phyloP scores from a whole-genome alignment of 352 stramenopile species.

The Phytophthora pistaciae region DNA sequence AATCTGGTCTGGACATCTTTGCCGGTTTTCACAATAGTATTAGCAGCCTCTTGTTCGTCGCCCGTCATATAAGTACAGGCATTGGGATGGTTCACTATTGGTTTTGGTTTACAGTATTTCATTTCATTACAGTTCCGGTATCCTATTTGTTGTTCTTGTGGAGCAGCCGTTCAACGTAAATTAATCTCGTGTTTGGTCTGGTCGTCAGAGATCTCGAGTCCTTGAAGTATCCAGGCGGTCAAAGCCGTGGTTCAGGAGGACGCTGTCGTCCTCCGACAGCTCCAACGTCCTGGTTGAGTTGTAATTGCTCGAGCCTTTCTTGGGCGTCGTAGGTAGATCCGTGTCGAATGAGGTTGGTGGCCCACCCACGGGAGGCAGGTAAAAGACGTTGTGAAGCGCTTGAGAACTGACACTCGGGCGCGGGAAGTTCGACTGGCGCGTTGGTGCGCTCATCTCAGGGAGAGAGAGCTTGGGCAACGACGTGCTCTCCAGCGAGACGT shows the following conservation, averaged over 20 bases:
- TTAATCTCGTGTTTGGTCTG: not conserved
- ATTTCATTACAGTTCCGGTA: not conserved
- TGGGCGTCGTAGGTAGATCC: not conserved
- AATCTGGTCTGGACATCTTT: too few relatives aligned
- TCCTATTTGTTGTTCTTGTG: not conserved
- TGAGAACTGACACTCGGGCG: not conserved
- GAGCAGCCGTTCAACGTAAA: not conserved
- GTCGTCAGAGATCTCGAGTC: not conserved
- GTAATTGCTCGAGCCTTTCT: not conserved
- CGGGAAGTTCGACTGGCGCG: not conserved
- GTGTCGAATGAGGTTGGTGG: not conserved
- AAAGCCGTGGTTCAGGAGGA: not conserved
- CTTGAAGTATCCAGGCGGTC: not conserved
- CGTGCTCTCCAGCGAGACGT: not conserved
- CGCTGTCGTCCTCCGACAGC: not conserved
- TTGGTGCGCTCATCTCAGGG: not conserved
- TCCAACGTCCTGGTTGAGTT: not conserved
- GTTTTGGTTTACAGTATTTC: not conserved
- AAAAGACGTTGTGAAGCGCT: conserved; percentile 16
- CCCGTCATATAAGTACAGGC: too few relatives aligned
- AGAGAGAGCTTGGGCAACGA: not conserved
- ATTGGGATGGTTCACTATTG: not conserved
- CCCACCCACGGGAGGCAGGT: not conserved
- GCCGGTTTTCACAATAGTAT: too few relatives aligned
- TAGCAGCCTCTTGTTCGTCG: too few relatives aligned